Evolutionary conservation across 1,139 yeast species (phyloP).

Genomic region (Hyphopichia pseudoburtonii): DNA sequence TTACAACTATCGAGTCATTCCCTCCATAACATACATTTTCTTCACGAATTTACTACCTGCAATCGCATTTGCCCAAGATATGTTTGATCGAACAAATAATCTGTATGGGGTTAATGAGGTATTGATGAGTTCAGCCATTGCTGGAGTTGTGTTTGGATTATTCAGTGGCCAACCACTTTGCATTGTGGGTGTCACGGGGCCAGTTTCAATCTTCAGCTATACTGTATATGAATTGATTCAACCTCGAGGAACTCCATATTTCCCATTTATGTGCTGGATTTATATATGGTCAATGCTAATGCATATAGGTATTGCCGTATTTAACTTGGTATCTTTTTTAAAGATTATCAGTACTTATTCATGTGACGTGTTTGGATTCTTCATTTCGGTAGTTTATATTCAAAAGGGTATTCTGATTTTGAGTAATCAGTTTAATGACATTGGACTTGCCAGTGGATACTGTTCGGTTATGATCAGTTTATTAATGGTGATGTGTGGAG

Average conservation of each 20-base stretch:
- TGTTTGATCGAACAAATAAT: slow-evolving; percentile 86
- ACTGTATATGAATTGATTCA: slow-evolving; percentile 81
- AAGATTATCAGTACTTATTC: slow-evolving; percentile 78
- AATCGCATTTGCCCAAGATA: slow-evolving; percentile 93
- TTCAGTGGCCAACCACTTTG: slow-evolving; percentile 89
- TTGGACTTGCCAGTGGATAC: slow-evolving; percentile 59
- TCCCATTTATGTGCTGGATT: slow-evolving; percentile 96
- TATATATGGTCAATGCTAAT: slow-evolving; percentile 88
- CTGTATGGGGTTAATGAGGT: slow-evolving; percentile 93
- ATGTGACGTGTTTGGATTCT: slow-evolving; percentile 92
- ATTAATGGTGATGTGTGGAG: slow-evolving; percentile 73
- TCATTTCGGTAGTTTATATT: slow-evolving; percentile 84
- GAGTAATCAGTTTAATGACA: slow-evolving; percentile 59
- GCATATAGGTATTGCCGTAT: slow-evolving; percentile 71
- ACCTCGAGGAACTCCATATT: slow-evolving; percentile 66
- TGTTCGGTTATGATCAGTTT: slow-evolving; percentile 74
- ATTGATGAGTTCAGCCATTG: slow-evolving; percentile 78
- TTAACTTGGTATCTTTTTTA: slow-evolving; percentile 68
- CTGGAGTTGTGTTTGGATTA: slow-evolving; percentile 84
- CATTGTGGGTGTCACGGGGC: slow-evolving; percentile 98
- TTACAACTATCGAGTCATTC: slow-evolving; percentile 82
- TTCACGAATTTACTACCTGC: slow-evolving; percentile 93
- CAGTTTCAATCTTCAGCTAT: slow-evolving; percentile 85
- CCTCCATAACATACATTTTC: slow-evolving; percentile 77
- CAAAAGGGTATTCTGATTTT: slow-evolving; percentile 88